phyloP scores from a whole-genome alignment of 2,329 filamentous ascomycete genomes.

The Cytospora chrysosperma region DNA sequence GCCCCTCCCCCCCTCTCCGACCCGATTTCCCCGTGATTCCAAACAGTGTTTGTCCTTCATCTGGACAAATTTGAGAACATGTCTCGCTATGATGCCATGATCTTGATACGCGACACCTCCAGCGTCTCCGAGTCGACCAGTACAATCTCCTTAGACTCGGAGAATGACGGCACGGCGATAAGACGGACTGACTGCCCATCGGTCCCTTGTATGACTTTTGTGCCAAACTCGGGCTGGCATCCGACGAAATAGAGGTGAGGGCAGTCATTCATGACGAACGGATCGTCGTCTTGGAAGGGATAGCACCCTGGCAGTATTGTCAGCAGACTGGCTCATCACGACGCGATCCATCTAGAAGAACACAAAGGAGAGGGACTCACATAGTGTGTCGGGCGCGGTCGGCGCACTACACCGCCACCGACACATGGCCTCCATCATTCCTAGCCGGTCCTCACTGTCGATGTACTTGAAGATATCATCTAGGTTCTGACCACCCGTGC shows the following conservation, averaged over 20 bases:
- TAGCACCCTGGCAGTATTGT: slow-evolving; percentile 70
- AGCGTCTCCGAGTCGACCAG: slow-evolving; percentile 84
- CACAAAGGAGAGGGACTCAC: slow-evolving; percentile 60
- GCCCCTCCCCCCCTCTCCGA: background rate
- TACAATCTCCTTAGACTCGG: slow-evolving; percentile 74
- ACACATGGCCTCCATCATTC: slow-evolving; percentile 93
- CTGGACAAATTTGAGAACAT: background rate
- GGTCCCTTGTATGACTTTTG: slow-evolving; percentile 64
- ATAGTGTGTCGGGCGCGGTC: slow-evolving; percentile 92
- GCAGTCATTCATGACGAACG: slow-evolving; percentile 80
- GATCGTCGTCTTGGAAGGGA: slow-evolving; percentile 91
- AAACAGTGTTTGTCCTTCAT: background rate
- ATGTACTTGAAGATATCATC: slow-evolving; percentile 94
- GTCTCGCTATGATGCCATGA: slow-evolving; percentile 38
- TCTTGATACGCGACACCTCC: slow-evolving; percentile 70
- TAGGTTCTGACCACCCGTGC: slow-evolving; percentile 87
- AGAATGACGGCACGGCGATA: slow-evolving; percentile 81
- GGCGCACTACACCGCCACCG: slow-evolving; percentile 89
- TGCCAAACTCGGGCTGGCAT: slow-evolving; percentile 77
- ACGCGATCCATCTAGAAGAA: background rate
- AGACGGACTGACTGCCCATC: slow-evolving; percentile 72
- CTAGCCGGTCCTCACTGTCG: slow-evolving; percentile 70
- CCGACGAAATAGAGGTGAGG: slow-evolving; percentile 92
- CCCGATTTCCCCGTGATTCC: background rate
- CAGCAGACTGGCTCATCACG: slow-evolving; percentile 12